Evolutionary conservation across 1,139 yeast genomes (phyloP).

Genomic region (Sugiyamaella japonica): DNA sequence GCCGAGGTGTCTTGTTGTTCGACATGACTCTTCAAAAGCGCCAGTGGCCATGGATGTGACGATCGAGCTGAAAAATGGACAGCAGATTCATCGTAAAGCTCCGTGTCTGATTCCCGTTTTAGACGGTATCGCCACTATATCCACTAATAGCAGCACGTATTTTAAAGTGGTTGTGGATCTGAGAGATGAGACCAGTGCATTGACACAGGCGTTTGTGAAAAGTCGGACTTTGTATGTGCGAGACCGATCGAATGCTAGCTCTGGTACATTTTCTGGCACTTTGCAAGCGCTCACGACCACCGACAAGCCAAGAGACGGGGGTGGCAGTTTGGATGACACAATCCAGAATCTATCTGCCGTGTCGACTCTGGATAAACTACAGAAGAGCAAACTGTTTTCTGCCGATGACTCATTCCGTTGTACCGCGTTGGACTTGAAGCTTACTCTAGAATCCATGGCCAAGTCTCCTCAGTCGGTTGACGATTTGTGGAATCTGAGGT

Average conservation of each 20-base stretch:
- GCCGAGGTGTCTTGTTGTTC: constrained; percentile 71
- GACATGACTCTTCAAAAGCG: constrained; percentile 59
- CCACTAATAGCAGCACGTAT: constrained; percentile 48
- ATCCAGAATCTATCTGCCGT: constrained; percentile 7
- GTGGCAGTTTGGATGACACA: not conserved
- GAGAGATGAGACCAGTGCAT: constrained; percentile 12
- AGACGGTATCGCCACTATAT: constrained; percentile 47
- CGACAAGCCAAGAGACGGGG: not conserved
- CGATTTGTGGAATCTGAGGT: constrained; percentile 64
- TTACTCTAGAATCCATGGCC: constrained; percentile 53
- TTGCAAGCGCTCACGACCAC: not conserved
- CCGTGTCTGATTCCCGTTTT: constrained; percentile 75
- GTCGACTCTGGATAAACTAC: constrained; percentile 10
- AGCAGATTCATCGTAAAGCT: constrained; percentile 40
- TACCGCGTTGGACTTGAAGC: constrained; percentile 56
- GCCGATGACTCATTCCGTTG: constrained; percentile 30
- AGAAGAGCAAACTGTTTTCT: not conserved
- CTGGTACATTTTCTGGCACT: constrained; percentile 1
- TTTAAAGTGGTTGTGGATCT: constrained; percentile 45
- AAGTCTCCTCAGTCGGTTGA: constrained; percentile 49
- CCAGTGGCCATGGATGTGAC: constrained; percentile 49
- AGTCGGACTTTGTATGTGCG: constrained; percentile 25
- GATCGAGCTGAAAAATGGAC: constrained; percentile 48
- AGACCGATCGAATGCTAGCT: constrained; percentile 10
- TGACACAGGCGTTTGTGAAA: constrained; percentile 23